Conservation (phyloP, 148 eudicot genomes). For the Chenopodium suecicum region DNA sequence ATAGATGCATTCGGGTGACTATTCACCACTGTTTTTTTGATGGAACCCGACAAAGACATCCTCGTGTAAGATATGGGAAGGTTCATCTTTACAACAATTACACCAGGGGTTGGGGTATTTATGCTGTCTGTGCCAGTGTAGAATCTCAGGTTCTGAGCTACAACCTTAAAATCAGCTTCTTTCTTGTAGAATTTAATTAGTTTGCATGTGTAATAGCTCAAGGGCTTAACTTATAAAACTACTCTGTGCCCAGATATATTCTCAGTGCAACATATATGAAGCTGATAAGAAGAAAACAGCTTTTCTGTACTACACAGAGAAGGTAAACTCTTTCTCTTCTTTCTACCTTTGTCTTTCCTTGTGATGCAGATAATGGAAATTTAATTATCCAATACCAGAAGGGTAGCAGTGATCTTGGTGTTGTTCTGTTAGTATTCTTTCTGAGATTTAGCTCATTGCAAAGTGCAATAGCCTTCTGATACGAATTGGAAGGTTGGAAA, state of each 20-base stretch:
- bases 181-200: background rate
- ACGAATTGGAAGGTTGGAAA: background rate
- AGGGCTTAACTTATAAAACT: background rate
- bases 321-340: conserved; percentile 44
- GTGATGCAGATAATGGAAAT: background rate
- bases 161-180: background rate
- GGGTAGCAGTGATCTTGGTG: background rate
- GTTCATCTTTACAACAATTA: conserved; percentile 92
- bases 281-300: conserved; percentile 80
- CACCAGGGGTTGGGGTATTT: conserved; percentile 88
- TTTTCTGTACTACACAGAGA: conserved; percentile 71
- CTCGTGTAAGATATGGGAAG: conserved; percentile 84
- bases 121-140: conserved; percentile 91
- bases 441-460: too few relatives aligned
- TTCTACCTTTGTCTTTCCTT: conserved; percentile 5
- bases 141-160: conserved; percentile 67
- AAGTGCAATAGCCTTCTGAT: background rate
- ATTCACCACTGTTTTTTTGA: conserved; percentile 91
- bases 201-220: background rate
- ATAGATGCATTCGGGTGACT: conserved; percentile 78
- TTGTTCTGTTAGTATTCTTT: background rate
- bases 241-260: conserved; percentile 54
- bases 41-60: conserved; percentile 90
- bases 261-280: conserved; percentile 93
- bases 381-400: background rate